Base-by-base conservation (phyloP, 2,329 filamentous ascomycete genomes). In the Xylariaceae sp. region DNA sequence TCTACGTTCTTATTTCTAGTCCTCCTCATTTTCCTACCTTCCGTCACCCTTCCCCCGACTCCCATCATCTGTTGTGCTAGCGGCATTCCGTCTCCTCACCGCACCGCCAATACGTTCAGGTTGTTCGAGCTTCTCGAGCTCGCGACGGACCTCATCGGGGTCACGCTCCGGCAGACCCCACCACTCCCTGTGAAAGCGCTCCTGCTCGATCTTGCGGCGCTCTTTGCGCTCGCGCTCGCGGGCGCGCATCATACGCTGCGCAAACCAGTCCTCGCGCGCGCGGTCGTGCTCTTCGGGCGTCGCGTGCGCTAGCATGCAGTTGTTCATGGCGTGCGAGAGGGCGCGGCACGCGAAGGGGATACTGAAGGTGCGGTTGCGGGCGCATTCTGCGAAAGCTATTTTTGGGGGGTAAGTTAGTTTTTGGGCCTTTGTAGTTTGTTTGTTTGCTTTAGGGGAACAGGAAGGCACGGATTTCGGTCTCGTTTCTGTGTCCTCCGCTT, bases 191-290 rank as follows among this genome's bases (percentile, higher is more conserved):
- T 87, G 78, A 59, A 88, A 88, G 41, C 81, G 80, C 73, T 88
- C 84, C 76, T 88, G 86, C 67, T 87, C 85, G 50, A 79, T 76
- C 63, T 83, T 82, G 66, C 85, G 78, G 58, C 77, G 77, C 53
- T 83, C 80, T 67, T 87, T 87, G 61, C 82, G 80, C 74, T 92
- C 87, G 33, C 87, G 78, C 74, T 89, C 86, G 55, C 78, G 78
- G 67, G 87, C 83, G 53, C 93, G 82, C 76, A 92, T 85, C 66
- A 91, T 80, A 48, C 91, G 83, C 62, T 85, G 82, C 48, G 87
- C 85, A 74, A 98, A 98, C 95, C 95, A 99, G 73, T 98, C 92
- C 74, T 92, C 90, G 49, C 95, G 82, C 62, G 95, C 95, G 21
- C 86, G 87, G 77, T 99, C 95, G 75, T 96, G 85, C 73, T 96